Evolutionary conservation across 2,329 filamentous ascomycete species (phyloP), one percentile per base, ranked within the genome.

Genomic region (Aspergillus costaricaensis): DNA sequence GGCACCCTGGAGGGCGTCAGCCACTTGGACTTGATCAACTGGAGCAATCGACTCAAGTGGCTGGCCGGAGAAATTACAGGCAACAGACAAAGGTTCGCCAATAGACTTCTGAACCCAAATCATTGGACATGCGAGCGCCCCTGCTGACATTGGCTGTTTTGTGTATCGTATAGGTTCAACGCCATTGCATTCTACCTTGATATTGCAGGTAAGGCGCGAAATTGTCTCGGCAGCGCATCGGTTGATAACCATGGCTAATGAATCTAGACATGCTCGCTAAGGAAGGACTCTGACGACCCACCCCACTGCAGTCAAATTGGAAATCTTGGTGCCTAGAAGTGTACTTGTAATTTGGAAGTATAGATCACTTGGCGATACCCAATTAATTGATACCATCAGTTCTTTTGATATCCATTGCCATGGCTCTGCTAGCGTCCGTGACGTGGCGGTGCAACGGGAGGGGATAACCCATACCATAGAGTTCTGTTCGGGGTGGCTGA

Each of bases 21-120:
- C 70, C 86, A 88, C 74, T 71, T 88, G 50, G 86, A 88, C 66
- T 70, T 88, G 62, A 88, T 88, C 72, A 88, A 88, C 66, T 88
- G 86, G 86, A 86, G 84, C 27, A 88, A 87, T 64, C 77, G 85
- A 30, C 67, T 87, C 39, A 83, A 86, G 65, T 86, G 83, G 82
- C 78, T 84, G 59, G 77, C 85, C 52, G 85, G 83, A 70, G 78
- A 82, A 60, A 67, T 88, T 56, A 83, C 82, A 2, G 83, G 86
- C 4, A 82, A 82, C 60, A 82, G 81, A 71, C 77, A 80, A 66
- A 85, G 81, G 81, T 85, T 54, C 14, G 39, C 30, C 25, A 43
- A 32, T 21, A 12, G 25, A 30, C 17, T 23, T 15, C 1, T 7
- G 5, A 27, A 23, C 14, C 1, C n/a, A 19, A 14, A 21, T 21